Evolutionary conservation across 148 eudicot genomes (phyloP).

Genomic region (Diospyros kaki): DNA sequence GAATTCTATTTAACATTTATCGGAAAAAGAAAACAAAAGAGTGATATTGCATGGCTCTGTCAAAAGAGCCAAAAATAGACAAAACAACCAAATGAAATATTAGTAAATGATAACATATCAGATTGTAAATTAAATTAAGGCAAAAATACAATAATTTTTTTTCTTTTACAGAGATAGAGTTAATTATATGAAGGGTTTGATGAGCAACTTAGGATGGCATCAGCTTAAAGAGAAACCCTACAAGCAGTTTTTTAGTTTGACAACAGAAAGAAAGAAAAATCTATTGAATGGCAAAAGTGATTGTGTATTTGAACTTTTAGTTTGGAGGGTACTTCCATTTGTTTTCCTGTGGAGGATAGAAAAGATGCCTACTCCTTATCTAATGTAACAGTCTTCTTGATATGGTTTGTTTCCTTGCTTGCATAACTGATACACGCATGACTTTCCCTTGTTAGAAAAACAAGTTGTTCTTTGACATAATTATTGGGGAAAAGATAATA

Average conservation of each 20-base stretch:
- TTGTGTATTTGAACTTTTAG: not conserved
- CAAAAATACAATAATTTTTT: not conserved
- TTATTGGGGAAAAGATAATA: too few relatives aligned
- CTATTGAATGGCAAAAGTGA: not conserved
- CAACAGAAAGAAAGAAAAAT: not conserved
- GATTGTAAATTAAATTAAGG: too few relatives aligned
- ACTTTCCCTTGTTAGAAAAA: not conserved
- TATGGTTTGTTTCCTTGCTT: not conserved
- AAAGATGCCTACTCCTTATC: not conserved
- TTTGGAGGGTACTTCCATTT: not conserved
- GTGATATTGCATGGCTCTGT: not conserved
- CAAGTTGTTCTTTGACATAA: too few relatives aligned
- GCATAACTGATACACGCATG: not conserved
- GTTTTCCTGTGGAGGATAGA: not conserved
- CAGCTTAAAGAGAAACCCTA: too few relatives aligned
- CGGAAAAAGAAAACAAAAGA: not conserved
- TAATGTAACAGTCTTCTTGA: not conserved
- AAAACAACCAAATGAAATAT: too few relatives aligned
- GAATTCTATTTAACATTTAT: too few relatives aligned
- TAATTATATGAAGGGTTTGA: too few relatives aligned
- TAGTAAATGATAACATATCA: too few relatives aligned
- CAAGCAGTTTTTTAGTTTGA: too few relatives aligned
- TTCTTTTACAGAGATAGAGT: not conserved
- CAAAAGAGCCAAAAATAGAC: not conserved
- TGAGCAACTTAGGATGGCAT: too few relatives aligned